Evolutionary conservation across 2,329 filamentous ascomycete genomes (phyloP).

Genomic region (Ceratocystis cacaofunesta): DNA sequence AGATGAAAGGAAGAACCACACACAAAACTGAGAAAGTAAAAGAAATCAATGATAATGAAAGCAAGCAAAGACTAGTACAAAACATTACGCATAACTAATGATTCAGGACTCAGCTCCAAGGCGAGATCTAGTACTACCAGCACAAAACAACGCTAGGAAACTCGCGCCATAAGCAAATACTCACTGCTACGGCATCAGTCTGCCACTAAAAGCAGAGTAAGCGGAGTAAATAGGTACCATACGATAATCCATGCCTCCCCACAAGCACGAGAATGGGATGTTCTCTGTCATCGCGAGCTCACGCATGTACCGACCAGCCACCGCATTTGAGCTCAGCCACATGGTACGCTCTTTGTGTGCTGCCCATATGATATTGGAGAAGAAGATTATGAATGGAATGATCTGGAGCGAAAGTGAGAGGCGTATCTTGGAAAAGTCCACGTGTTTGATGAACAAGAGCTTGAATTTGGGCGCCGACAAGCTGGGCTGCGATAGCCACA

Average conservation of each 20-base stretch:
- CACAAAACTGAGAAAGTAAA: not conserved
- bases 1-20: not conserved
- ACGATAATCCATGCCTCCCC: not conserved
- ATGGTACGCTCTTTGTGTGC: not conserved
- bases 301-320: slow-evolving; percentile 1
- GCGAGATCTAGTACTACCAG: too few species aligned
- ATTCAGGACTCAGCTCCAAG: not conserved
- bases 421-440: not conserved
- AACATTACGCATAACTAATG: too few species aligned
- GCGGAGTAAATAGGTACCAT: not conserved
- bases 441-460: not conserved
- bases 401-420: not conserved
- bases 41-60: not conserved
- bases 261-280: not conserved
- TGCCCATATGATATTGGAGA: not conserved
- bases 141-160: not conserved
- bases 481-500: not conserved
- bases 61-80: too few species aligned
- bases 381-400: not conserved
- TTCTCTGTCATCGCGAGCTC: not conserved
- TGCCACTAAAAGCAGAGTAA: not conserved
- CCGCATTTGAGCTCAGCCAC: not conserved
- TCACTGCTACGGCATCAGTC: not conserved
- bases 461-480: not conserved
- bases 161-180: not conserved